Conservation (phyloP, 2,329 filamentous ascomycete species). For the Periconia sp. region DNA sequence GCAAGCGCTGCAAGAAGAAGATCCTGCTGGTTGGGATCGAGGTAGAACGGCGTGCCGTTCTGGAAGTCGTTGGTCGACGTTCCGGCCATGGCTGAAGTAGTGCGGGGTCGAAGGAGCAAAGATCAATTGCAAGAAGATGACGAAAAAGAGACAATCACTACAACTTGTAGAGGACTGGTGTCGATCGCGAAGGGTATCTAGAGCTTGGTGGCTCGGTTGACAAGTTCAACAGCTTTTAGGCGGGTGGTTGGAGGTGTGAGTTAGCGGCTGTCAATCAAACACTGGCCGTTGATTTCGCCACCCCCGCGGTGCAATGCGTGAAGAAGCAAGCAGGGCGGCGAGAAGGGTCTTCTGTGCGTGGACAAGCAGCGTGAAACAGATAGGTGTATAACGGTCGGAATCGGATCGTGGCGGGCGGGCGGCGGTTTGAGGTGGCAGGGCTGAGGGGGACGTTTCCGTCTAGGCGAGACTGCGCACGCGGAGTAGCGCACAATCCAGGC, state of each 20-base stretch:
- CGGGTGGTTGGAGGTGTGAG: slow-evolving; percentile 5
- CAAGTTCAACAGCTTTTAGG: too few species aligned
- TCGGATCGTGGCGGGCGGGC: slow-evolving; percentile 26
- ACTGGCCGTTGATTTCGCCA: slow-evolving; percentile 5
- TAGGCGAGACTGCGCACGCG: slow-evolving; percentile 15
- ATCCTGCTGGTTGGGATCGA: slow-evolving; percentile 55
- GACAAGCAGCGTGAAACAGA: not conserved
- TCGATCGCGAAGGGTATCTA: too few species aligned
- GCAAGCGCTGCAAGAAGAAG: slow-evolving; percentile 55
- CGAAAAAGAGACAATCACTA: too few species aligned
- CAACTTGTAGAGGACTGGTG: too few species aligned
- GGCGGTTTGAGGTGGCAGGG: slow-evolving; percentile 15
- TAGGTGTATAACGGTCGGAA: slow-evolving; percentile 2
- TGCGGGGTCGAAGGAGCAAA: slow-evolving; percentile 23
- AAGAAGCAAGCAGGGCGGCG: too few species aligned
- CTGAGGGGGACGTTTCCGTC: slow-evolving; percentile 18
- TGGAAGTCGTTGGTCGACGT: slow-evolving; percentile 44
- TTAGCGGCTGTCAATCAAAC: slow-evolving; percentile 4
- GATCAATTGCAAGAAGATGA: not conserved
- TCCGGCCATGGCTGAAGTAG: slow-evolving; percentile 41
- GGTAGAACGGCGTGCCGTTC: slow-evolving; percentile 50
- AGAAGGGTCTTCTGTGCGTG: too few species aligned
- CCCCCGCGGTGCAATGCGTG: slow-evolving; percentile 1
- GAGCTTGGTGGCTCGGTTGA: too few species aligned
- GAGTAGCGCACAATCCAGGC: slow-evolving; percentile 11